Evolutionary conservation across 1,284 basidiomycete species (phyloP).

Genomic region (Cystobasidium sp.): DNA sequence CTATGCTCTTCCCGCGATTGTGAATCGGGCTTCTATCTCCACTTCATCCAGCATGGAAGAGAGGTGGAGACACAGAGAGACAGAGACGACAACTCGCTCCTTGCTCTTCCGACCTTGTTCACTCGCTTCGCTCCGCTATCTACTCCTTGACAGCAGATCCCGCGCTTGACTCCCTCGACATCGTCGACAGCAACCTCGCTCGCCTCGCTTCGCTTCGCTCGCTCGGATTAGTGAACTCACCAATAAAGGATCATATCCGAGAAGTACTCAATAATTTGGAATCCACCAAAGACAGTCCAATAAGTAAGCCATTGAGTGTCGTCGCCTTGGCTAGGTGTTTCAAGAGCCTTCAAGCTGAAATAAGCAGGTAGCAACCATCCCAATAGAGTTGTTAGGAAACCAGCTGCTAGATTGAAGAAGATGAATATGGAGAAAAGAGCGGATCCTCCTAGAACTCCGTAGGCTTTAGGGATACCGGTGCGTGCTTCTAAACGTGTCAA

Average conservation of each 20-base stretch:
- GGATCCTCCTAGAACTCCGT: constrained; percentile 77
- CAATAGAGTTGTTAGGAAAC: constrained; percentile 79
- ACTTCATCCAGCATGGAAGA: not conserved
- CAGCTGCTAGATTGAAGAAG: constrained; percentile 78
- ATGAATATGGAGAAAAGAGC: constrained; percentile 65
- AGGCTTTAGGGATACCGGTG: constrained; percentile 91
- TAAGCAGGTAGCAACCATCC: constrained; percentile 83
- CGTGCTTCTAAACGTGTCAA: constrained; percentile 82
- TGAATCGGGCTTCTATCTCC: too few relatives aligned
- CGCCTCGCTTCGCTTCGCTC: not conserved
- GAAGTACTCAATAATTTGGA: constrained; percentile 81
- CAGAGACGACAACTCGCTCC: not conserved
- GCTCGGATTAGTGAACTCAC: constrained; percentile 34
- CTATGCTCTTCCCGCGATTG: too few relatives aligned
- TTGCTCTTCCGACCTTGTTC: too few relatives aligned
- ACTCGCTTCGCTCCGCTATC: too few relatives aligned
- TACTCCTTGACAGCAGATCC: too few relatives aligned
- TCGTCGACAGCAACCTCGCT: not conserved
- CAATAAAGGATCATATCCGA: constrained; percentile 75
- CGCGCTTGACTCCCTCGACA: not conserved
- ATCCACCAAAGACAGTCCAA: constrained; percentile 83
- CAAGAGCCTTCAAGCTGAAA: constrained; percentile 82
- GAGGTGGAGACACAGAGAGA: not conserved
- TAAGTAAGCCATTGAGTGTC: constrained; percentile 88
- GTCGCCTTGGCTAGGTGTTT: constrained; percentile 71